These are phyloP conservation scores for Ophiostoma piceae DNA, from an alignment of 2,329 filamentous ascomycete genomes.

Conservation along the genomic window DNA sequence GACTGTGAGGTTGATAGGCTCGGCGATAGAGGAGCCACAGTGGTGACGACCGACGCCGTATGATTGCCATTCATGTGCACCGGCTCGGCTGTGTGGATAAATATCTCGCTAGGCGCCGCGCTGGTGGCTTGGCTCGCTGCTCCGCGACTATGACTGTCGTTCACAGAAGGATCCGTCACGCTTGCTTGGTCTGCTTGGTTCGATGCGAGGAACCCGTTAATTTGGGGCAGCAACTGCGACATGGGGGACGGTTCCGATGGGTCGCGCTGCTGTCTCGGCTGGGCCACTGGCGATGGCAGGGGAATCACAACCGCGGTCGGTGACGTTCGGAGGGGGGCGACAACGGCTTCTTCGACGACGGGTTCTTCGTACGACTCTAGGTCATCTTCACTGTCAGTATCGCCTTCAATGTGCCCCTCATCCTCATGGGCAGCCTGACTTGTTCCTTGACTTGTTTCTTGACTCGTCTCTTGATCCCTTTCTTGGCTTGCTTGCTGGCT, in stretches of 20 bases:
- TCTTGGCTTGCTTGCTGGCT: background rate
- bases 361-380: background rate
- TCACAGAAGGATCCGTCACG: background rate
- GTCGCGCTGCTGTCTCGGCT: background rate
- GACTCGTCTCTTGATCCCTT: background rate
- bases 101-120: conserved; percentile 13
- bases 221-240: conserved; percentile 1
- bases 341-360: conserved; percentile 8
- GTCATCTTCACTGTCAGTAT: background rate
- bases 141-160: background rate
- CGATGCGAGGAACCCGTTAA: background rate
- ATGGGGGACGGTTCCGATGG: conserved; percentile 6
- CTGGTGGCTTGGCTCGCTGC: conserved; percentile 12
- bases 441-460: background rate
- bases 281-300: background rate
- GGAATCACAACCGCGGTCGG: background rate
- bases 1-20: background rate
- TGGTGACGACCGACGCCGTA: background rate
- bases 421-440: background rate
- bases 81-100: conserved; percentile 18
- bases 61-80: conserved; percentile 10
- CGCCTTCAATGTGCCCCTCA: background rate
- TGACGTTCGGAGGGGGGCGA: conserved; percentile 4
- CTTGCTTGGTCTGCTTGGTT: background rate
- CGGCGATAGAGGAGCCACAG: conserved; percentile 9